phyloP scores from a whole-genome alignment of 2,329 filamentous ascomycete species.

The Beauveria sp. region DNA sequence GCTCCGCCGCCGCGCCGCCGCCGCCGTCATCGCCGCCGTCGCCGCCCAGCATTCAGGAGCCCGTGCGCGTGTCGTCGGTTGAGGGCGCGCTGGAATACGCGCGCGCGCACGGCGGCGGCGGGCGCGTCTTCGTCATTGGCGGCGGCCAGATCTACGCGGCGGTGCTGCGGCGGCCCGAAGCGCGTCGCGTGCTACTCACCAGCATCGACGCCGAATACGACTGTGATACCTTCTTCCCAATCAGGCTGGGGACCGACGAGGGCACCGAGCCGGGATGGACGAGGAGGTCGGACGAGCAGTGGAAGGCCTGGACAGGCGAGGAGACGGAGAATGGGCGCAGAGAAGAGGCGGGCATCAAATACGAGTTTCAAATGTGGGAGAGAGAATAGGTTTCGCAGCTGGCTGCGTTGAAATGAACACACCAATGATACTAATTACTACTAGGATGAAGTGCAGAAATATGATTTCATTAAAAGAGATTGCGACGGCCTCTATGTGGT shows the following conservation, averaged over 20 bases:
- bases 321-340: conserved; percentile 46
- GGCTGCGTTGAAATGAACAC: not conserved
- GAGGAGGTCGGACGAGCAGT: conserved; percentile 40
- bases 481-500: not conserved
- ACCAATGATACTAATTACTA: not conserved
- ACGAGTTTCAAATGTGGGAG: conserved; percentile 71
- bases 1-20: conserved; percentile 30
- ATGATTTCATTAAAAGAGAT: conserved; percentile 5
- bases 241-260: conserved; percentile 37
- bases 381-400: conserved; percentile 25
- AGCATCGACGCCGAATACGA: conserved; percentile 61
- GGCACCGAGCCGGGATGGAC: conserved; percentile 42
- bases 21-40: conserved; percentile 12
- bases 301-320: conserved; percentile 61
- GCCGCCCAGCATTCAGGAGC: conserved; percentile 23
- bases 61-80: conserved; percentile 52
- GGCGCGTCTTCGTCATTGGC: conserved; percentile 77
- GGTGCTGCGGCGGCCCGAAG: conserved; percentile 52
- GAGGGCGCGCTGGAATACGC: conserved; percentile 47
- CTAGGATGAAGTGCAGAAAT: conserved; percentile 3
- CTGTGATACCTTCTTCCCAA: conserved; percentile 68
- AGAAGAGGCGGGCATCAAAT: conserved; percentile 56
- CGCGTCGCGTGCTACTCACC: conserved; percentile 61
- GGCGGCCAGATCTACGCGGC: conserved; percentile 78
- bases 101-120: conserved; percentile 33